phyloP scores from a whole-genome alignment of 768 basidiomycete species.

The Mycena leptocephala region DNA sequence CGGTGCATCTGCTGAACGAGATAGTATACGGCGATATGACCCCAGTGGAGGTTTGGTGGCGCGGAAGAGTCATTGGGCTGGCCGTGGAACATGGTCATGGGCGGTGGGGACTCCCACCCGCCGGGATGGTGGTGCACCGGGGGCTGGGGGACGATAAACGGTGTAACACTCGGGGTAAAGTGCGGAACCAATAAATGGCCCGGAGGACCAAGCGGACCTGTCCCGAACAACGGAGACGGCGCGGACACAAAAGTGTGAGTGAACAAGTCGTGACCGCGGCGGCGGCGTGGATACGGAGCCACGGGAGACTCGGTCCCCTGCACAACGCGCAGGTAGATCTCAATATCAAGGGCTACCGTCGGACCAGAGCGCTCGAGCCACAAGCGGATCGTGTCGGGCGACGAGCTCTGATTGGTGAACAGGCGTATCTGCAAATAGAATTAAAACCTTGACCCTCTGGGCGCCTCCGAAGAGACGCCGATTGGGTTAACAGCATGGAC shows the following conservation, averaged over 20 bases:
- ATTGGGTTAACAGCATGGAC: constrained; percentile 40
- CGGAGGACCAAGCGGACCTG: constrained; percentile 19
- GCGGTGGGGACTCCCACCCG: constrained; percentile 54
- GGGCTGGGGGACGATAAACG: constrained; percentile 66
- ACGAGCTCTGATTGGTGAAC: constrained; percentile 77
- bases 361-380: constrained; percentile 88
- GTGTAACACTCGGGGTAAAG: constrained; percentile 56
- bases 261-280: constrained; percentile 44
- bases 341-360: constrained; percentile 82
- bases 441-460: constrained; percentile 16
- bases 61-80: constrained; percentile 40
- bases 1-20: constrained; percentile 86
- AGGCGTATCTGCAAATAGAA: constrained; percentile 73
- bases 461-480: constrained; percentile 32
- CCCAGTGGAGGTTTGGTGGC: constrained; percentile 79
- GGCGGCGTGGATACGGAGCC: constrained; percentile 51
- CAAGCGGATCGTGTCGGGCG: constrained; percentile 85
- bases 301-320: constrained; percentile 43
- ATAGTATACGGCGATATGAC: constrained; percentile 86
- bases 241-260: constrained; percentile 52
- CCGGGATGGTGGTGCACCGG: constrained; percentile 55
- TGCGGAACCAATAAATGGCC: constrained; percentile 52
- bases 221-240: constrained; percentile 44
- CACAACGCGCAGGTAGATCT: constrained; percentile 79
- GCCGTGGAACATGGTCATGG: constrained; percentile 41